Evolutionary conservation across 768 basidiomycete genomes (phyloP).

Genomic region (Lentinula guzmanii): DNA sequence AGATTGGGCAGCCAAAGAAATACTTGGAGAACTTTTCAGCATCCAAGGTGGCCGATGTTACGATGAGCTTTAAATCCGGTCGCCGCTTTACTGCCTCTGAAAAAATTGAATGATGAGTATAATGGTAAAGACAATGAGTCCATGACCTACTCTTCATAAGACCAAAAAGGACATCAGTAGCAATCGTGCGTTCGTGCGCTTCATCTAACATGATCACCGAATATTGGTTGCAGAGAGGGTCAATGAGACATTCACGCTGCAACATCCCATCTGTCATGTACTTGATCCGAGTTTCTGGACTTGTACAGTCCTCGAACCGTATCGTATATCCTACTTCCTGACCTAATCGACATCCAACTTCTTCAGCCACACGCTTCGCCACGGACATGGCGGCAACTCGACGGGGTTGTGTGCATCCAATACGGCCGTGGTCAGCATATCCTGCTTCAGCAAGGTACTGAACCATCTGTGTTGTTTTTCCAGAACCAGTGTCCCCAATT

Average conservation of each 20-base stretch:
- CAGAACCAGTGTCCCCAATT: slow-evolving; percentile 97
- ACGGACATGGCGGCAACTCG: slow-evolving; percentile 99
- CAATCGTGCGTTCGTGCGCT: slow-evolving; percentile 96
- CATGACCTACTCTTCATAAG: slow-evolving; percentile 72
- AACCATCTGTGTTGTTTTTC: slow-evolving; percentile 99
- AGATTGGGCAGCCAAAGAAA: slow-evolving; percentile 98
- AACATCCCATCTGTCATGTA: slow-evolving; percentile 99
- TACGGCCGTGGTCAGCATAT: slow-evolving; percentile 82
- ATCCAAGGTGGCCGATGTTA: slow-evolving; percentile 97
- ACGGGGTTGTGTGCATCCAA: slow-evolving; percentile 98
- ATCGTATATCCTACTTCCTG: slow-evolving; percentile 98
- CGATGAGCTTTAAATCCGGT: slow-evolving; percentile 94
- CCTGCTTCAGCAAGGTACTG: slow-evolving; percentile 97
- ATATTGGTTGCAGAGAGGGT: slow-evolving; percentile 89
- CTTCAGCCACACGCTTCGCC: slow-evolving; percentile 96
- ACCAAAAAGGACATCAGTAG: slow-evolving; percentile 98
- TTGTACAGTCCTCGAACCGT: slow-evolving; percentile 98
- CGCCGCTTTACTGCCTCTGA: slow-evolving; percentile 92
- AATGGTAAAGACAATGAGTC: neutral
- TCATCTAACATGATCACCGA: slow-evolving; percentile 98
- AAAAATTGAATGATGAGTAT: slow-evolving; percentile 17
- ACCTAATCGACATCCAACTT: slow-evolving; percentile 95
- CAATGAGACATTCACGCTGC: slow-evolving; percentile 93
- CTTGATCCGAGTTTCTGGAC: slow-evolving; percentile 98
- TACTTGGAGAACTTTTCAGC: slow-evolving; percentile 99